Evolutionary conservation across 1,284 basidiomycete species (phyloP).

Genomic region (Malassezia brasiliensis): DNA sequence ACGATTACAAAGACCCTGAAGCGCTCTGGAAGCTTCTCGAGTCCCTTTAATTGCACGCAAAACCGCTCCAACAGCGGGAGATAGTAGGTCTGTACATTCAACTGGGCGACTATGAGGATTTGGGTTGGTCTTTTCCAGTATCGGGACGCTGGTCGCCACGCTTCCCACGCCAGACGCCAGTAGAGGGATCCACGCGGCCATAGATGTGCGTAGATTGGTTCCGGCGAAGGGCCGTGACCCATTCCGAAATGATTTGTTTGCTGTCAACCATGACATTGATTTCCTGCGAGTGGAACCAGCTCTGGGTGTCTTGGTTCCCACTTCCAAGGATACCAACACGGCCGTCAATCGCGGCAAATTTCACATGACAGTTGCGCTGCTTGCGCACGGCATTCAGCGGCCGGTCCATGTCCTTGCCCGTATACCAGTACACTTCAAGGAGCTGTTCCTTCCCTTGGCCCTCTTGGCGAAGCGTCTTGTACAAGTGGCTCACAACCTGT

Average conservation of each 20-base stretch:
- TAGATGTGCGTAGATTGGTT: conserved; percentile 66
- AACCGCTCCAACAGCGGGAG: not conserved
- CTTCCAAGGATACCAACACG: conserved; percentile 62
- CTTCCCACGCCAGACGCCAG: conserved; percentile 62
- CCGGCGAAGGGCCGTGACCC: conserved; percentile 58
- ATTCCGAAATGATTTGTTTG: conserved; percentile 56
- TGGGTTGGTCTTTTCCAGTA: conserved; percentile 19
- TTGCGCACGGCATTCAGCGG: conserved; percentile 65
- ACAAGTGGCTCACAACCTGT: conserved; percentile 62
- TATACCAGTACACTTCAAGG: conserved; percentile 60
- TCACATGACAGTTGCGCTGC: conserved; percentile 61
- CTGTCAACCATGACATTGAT: conserved; percentile 67
- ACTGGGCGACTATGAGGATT: not conserved
- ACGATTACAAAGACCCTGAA: conserved; percentile 75
- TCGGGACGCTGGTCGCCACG: conserved; percentile 40
- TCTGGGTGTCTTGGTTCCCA: conserved; percentile 58
- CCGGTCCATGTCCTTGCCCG: conserved; percentile 61
- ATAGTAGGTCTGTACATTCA: not conserved
- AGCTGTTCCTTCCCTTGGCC: conserved; percentile 50
- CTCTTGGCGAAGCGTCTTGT: conserved; percentile 44
- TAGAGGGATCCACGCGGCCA: conserved; percentile 56
- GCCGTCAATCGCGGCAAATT: conserved; percentile 65
- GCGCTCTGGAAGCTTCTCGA: conserved; percentile 60
- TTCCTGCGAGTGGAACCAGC: conserved; percentile 70
- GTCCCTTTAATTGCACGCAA: not conserved